A percentile compares a stretch with the other conserved stretches of the same genome.
phyloP scores from a whole-genome alignment of 1,284 basidiomycete species.

The Fistulinella staudtii region DNA sequence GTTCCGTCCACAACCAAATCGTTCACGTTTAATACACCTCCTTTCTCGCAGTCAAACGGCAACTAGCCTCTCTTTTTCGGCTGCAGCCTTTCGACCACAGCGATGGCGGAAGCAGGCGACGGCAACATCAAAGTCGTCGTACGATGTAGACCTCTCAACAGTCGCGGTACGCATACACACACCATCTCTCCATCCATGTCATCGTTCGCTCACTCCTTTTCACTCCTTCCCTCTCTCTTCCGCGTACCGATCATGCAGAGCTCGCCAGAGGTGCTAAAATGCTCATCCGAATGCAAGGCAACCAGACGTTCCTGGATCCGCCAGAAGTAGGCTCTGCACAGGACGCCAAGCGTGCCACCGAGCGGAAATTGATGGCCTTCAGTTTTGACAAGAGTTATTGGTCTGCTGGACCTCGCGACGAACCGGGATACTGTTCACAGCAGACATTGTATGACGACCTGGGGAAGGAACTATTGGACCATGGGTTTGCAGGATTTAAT shows the following conservation, averaged over 20 bases:
- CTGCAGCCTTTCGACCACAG: slow-evolving; percentile 13
- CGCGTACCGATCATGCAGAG: slow-evolving; percentile 49
- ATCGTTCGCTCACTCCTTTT: slow-evolving; percentile 7
- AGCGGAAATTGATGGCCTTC: slow-evolving; percentile 86
- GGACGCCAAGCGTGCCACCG: slow-evolving; percentile 74
- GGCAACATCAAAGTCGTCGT: slow-evolving; percentile 97
- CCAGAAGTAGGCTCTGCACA: slow-evolving; percentile 73
- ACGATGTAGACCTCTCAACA: slow-evolving; percentile 92
- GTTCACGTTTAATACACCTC: slow-evolving; percentile 2
- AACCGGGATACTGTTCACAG: slow-evolving; percentile 87
- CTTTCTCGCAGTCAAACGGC: background rate
- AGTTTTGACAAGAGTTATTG: slow-evolving; percentile 96
- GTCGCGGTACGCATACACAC: slow-evolving; percentile 63
- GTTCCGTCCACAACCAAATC: slow-evolving; percentile 5
- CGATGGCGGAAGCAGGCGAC: slow-evolving; percentile 58
- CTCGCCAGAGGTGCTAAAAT: slow-evolving; percentile 86
- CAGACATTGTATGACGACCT: slow-evolving; percentile 93
- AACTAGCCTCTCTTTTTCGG: slow-evolving; percentile 10
- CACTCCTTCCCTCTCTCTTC: background rate
- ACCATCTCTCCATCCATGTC: slow-evolving; percentile 3
- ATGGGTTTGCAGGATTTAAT: slow-evolving; percentile 96
- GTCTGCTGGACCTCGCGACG: slow-evolving; percentile 86
- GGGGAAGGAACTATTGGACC: slow-evolving; percentile 91
- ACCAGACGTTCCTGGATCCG: slow-evolving; percentile 86
- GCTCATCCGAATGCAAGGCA: slow-evolving; percentile 90